phyloP scores from a whole-genome alignment of 2,329 filamentous ascomycete genomes.

The Chaetomiaceae sp. region DNA sequence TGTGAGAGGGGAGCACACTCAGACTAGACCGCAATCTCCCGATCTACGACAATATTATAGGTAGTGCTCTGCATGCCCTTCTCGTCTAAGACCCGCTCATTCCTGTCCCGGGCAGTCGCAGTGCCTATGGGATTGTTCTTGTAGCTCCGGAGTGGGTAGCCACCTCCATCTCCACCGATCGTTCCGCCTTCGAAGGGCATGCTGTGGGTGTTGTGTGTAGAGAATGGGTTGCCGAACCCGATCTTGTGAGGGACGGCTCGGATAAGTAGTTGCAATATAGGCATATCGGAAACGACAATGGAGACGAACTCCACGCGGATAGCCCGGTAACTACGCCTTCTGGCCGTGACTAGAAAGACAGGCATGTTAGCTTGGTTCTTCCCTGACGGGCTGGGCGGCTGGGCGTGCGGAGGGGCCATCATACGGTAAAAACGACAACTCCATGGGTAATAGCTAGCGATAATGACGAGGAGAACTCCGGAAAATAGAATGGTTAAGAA shows the following conservation, averaged over 20 bases:
- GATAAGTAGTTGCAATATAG: constrained; percentile 35
- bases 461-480: constrained; percentile 2
- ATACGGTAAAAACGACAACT: not conserved
- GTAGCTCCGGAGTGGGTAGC: not conserved
- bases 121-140: not conserved
- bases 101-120: not conserved
- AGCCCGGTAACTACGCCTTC: constrained; percentile 29
- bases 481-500: not conserved
- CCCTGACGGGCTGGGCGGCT: not conserved
- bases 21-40: not conserved
- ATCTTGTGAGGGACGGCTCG: not conserved
- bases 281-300: constrained; percentile 37
- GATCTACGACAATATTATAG: not conserved
- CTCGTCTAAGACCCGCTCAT: not conserved
- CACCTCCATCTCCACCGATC: not conserved
- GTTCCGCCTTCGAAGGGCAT: not conserved
- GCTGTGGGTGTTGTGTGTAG: not conserved
- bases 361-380: constrained; percentile 12
- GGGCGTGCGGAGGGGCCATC: not conserved
- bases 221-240: not conserved
- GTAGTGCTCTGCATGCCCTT: not conserved
- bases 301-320: constrained; percentile 40
- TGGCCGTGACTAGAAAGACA: constrained; percentile 29
- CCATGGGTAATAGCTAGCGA: not conserved
- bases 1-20: not conserved